These are phyloP conservation scores for Aspergillus jensenii DNA, from an alignment of 2,329 filamentous ascomycete genomes.

Conservation along the genomic window DNA sequence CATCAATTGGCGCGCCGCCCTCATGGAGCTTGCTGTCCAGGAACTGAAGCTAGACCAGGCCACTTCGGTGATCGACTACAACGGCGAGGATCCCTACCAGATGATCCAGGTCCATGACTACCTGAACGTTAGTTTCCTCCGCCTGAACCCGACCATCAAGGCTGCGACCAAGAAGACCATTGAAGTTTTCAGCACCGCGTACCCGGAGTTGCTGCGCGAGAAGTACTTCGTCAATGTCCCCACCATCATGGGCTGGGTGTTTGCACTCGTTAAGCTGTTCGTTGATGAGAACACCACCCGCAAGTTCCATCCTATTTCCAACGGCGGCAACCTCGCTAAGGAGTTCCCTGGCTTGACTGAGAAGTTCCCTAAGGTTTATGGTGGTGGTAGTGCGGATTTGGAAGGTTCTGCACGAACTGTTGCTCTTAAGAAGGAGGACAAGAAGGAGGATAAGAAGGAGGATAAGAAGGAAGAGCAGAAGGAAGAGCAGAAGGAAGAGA, in stretches of 20 bases:
- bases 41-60: conserved; percentile 70
- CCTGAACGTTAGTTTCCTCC: conserved; percentile 80
- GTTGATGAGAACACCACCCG: conserved; percentile 70
- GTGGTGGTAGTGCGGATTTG: conserved; percentile 65
- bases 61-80: conserved; percentile 64
- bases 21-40: conserved; percentile 83
- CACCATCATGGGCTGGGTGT: conserved; percentile 85
- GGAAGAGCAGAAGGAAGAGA: neutral
- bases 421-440: conserved; percentile 23
- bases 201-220: conserved; percentile 83
- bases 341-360: conserved; percentile 61
- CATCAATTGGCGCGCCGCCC: conserved; percentile 81
- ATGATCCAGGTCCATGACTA: conserved; percentile 95
- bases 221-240: conserved; percentile 98
- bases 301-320: conserved; percentile 76
- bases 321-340: conserved; percentile 67
- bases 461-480: neutral
- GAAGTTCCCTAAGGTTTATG: conserved; percentile 73
- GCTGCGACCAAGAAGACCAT: conserved; percentile 78
- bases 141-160: conserved; percentile 74
- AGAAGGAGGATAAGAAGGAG: neutral
- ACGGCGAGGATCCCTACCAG: conserved; percentile 75
- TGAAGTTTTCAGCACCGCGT: conserved; percentile 74
- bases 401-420: conserved; percentile 38
- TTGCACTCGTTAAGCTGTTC: conserved; percentile 72